Evolutionary conservation across 805 yeast species (phyloP).

Genomic region (Starmerella ratchasimensis): DNA sequence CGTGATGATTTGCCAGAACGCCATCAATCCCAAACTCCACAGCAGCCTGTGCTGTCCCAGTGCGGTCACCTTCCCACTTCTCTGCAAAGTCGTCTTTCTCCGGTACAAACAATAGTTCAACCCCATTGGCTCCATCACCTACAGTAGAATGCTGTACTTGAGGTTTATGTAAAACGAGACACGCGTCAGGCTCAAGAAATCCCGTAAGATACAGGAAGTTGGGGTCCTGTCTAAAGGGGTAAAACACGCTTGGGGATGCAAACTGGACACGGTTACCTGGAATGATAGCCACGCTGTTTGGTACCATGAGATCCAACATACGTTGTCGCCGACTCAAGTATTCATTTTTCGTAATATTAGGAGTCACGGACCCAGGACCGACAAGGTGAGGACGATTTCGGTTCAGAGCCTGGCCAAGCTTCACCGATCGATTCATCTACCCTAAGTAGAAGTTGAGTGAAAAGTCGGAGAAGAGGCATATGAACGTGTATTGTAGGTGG

Average conservation of each 20-base stretch:
- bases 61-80: constrained; percentile 89
- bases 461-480: no score
- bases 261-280: constrained; percentile 60
- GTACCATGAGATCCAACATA: constrained; percentile 46
- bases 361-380: constrained; percentile 66
- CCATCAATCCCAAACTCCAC: constrained; percentile 82
- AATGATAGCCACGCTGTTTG: constrained; percentile 54
- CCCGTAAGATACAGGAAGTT: constrained; percentile 81
- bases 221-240: constrained; percentile 84
- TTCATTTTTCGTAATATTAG: constrained; percentile 75
- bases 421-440: no score
- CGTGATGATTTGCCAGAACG: constrained; percentile 30
- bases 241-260: constrained; percentile 83
- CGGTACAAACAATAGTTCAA: constrained; percentile 72
- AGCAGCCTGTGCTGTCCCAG: constrained; percentile 70
- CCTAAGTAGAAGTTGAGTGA: no score
- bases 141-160: no score
- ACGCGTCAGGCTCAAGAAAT: constrained; percentile 78
- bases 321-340: constrained; percentile 56
- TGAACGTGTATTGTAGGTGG: no score
- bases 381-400: constrained; percentile 75
- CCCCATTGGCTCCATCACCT: constrained; percentile 22
- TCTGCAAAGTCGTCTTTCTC: constrained; percentile 66
- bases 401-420: constrained; percentile 65
- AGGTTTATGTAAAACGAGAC: constrained; percentile 38